Conservation (phyloP, 306 rosid genomes). For the Cajanus cajan region DNA sequence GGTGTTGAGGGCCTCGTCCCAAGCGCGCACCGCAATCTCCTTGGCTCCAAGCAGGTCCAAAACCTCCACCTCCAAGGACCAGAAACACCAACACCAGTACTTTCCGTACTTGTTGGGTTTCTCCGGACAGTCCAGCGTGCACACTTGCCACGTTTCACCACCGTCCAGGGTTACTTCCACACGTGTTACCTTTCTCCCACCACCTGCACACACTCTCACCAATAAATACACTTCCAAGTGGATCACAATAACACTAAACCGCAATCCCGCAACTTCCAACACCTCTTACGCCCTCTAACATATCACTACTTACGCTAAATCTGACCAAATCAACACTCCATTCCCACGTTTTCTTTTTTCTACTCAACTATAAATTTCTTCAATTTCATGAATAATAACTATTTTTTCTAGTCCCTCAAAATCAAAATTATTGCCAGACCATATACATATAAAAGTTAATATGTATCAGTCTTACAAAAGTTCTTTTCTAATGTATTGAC, state of each 20-base stretch:
- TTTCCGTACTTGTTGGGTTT: constrained; percentile 74
- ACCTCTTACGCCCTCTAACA: neutral
- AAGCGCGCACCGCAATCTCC: constrained; percentile 78
- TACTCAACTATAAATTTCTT: no score
- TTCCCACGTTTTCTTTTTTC: no score
- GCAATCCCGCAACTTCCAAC: neutral
- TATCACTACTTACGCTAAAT: neutral
- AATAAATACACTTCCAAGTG: neutral
- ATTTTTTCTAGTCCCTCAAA: neutral
- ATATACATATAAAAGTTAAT: no score
- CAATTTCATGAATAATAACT: neutral
- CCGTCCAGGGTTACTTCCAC: constrained; percentile 82
- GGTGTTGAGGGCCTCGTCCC: constrained; percentile 84
- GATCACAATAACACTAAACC: no score
- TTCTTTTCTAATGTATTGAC: no score
- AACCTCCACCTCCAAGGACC: constrained; percentile 80
- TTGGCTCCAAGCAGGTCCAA: constrained; percentile 58
- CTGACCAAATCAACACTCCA: neutral
- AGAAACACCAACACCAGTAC: constrained; percentile 95
- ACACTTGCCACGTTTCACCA: constrained; percentile 78
- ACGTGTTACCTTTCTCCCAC: constrained; percentile 87
- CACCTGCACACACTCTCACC: constrained; percentile 45
- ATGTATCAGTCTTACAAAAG: no score
- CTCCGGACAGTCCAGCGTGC: constrained; percentile 60
- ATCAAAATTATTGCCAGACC: neutral